Conservation (phyloP, 495 filamentous ascomycete genomes). For the Podospora pseudoanserina region DNA sequence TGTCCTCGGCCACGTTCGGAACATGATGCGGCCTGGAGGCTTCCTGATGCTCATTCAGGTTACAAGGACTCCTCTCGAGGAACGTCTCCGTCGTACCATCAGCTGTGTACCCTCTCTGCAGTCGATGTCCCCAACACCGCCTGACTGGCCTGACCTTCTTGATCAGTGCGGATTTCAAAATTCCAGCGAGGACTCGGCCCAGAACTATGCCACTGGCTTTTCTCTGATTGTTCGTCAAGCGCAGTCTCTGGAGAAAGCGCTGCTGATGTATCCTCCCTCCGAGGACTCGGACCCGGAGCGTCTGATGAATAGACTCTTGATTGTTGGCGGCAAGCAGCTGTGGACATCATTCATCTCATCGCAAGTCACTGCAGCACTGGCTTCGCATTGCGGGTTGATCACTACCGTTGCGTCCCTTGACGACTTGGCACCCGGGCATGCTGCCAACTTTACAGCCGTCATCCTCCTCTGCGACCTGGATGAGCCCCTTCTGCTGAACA, state of each 20-base stretch:
- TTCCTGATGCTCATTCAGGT: constrained; percentile 40
- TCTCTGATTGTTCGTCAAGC: constrained; percentile 38
- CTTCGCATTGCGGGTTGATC: constrained; percentile 19
- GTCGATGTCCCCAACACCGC: constrained; percentile 18
- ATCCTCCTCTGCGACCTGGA: constrained; percentile 41
- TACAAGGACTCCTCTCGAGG: constrained; percentile 19
- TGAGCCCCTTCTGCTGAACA: constrained; percentile 32
- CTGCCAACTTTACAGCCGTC: constrained; percentile 26
- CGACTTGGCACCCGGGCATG: constrained; percentile 11
- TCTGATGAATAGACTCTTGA: constrained; percentile 29
- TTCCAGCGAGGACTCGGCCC: constrained; percentile 25
- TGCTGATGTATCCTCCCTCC: constrained; percentile 14
- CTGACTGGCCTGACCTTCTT: constrained; percentile 36
- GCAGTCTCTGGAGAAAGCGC: constrained; percentile 20
- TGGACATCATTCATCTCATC: constrained; percentile 20
- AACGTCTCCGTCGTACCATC: constrained; percentile 21
- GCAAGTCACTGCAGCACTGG: constrained; percentile 20
- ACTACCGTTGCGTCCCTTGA: constrained; percentile 25
- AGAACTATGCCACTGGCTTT: constrained; percentile 31
- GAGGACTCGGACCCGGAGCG: background rate
- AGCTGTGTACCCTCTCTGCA: background rate
- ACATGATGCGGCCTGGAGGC: constrained; percentile 39
- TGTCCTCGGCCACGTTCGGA: constrained; percentile 25
- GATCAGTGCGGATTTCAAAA: constrained; percentile 35
- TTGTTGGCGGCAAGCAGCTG: constrained; percentile 30